These are phyloP conservation scores for Elsinoe australis DNA, from an alignment of 2,329 filamentous ascomycete genomes.

Conservation along the genomic window DNA sequence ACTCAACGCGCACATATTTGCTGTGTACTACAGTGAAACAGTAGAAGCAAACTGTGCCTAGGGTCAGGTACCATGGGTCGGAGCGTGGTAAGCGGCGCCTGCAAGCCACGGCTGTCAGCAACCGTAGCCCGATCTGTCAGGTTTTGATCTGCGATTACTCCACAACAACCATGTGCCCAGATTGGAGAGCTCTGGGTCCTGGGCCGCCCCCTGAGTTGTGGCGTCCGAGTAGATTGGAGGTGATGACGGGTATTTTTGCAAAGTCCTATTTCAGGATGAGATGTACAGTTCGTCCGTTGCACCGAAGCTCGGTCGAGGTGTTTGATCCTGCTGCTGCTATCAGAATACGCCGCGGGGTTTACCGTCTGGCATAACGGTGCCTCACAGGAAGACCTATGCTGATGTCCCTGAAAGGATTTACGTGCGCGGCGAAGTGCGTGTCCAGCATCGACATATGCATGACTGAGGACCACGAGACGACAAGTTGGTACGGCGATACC, in stretches of 20 bases:
- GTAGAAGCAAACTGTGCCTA: neutral
- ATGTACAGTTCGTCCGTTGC: neutral
- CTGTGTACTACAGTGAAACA: conserved; percentile 12
- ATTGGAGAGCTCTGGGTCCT: conserved; percentile 3
- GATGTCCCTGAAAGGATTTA: no score
- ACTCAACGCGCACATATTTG: neutral
- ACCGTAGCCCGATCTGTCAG: neutral
- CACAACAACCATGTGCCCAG: neutral
- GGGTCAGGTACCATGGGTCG: conserved; percentile 5
- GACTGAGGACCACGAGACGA: no score
- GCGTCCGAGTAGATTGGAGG: no score
- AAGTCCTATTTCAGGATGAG: conserved; percentile 5
- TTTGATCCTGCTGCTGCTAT: no score
- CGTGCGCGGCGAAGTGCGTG: no score
- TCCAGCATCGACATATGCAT: no score
- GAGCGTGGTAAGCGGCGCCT: neutral
- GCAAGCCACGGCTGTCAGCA: conserved; percentile 8
- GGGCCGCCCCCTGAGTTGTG: conserved; percentile 12
- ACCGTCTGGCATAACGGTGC: no score
- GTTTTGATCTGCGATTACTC: conserved; percentile 4
- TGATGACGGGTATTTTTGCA: neutral
- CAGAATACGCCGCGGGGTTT: no score
- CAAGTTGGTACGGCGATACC: no score
- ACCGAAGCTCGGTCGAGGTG: neutral
- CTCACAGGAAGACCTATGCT: no score